Conservation (phyloP, 179 eudicot genomes). For the Nepenthes alata region DNA sequence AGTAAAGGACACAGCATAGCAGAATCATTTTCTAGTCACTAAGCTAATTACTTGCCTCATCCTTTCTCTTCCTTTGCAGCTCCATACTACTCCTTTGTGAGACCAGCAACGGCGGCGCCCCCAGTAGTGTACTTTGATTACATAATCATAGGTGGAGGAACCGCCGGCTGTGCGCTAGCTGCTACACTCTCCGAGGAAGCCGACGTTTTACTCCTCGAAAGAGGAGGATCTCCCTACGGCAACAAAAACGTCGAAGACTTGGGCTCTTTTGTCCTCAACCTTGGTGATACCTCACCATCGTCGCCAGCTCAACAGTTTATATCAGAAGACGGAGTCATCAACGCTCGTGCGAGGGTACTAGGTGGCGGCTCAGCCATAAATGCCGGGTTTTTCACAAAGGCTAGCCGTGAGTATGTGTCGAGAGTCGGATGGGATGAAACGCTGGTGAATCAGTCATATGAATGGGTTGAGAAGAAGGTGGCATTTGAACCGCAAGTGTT, state of each 20-base stretch:
- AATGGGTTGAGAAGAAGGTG: constrained; percentile 70
- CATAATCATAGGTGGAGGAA: constrained; percentile 78
- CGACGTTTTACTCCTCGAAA: constrained; percentile 55
- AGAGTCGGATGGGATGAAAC: constrained; percentile 47
- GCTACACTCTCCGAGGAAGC: constrained; percentile 55
- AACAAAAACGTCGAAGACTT: constrained; percentile 51
- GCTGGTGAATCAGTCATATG: constrained; percentile 51
- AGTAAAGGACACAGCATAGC: too few species aligned
- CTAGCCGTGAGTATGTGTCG: constrained; percentile 31
- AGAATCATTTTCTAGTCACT: too few species aligned
- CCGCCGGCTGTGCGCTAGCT: constrained; percentile 65
- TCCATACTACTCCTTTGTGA: constrained; percentile 55
- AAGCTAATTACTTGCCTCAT: not conserved
- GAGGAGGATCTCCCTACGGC: constrained; percentile 91
- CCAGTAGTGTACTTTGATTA: constrained; percentile 39
- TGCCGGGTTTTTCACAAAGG: constrained; percentile 85
- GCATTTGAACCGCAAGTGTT: constrained; percentile 46
- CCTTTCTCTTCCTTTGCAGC: constrained; percentile 25
- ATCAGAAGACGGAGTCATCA: constrained; percentile 75
- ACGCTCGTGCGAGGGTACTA: constrained; percentile 65
- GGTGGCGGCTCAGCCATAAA: constrained; percentile 85
- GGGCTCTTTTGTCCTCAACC: constrained; percentile 17
- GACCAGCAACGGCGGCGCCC: constrained; percentile 57
- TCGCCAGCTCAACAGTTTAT: constrained; percentile 64
- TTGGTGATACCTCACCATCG: constrained; percentile 29